phyloP scores from a whole-genome alignment of 148 eudicot species.

The Silene conica region DNA sequence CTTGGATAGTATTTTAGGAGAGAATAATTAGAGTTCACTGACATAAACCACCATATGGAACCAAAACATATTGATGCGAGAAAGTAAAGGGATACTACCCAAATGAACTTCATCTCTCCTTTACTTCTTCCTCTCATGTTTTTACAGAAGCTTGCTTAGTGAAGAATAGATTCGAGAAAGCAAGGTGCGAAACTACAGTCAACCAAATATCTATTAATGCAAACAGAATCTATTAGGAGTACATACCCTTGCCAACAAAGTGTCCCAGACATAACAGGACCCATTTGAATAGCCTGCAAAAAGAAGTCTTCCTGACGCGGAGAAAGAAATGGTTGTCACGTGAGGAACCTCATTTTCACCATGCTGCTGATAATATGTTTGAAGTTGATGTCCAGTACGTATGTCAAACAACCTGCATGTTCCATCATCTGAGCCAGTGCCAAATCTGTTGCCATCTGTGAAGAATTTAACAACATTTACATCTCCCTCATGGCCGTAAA shows the following conservation, averaged over 20 bases:
- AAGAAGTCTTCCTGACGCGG: slow-evolving; percentile 89
- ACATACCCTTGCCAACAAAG: slow-evolving; percentile 78
- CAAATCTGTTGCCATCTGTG: slow-evolving; percentile 97
- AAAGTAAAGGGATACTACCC: not conserved
- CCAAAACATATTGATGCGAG: not conserved
- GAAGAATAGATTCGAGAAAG: not conserved
- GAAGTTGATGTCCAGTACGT: slow-evolving; percentile 97
- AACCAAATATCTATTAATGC: not conserved
- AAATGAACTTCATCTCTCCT: not conserved
- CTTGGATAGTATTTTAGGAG: not conserved
- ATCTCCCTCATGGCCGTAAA: slow-evolving; percentile 93
- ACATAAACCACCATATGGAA: not conserved
- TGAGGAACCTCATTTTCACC: slow-evolving; percentile 56
- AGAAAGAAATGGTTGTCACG: slow-evolving; percentile 83
- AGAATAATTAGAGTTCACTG: not conserved
- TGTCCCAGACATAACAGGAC: slow-evolving; percentile 94
- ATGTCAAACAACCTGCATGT: slow-evolving; percentile 86
- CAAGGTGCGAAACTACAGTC: not conserved
- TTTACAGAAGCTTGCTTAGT: not conserved
- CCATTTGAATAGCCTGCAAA: slow-evolving; percentile 89
- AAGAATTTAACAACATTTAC: slow-evolving; percentile 92
- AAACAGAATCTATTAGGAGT: not conserved
- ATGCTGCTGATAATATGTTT: slow-evolving; percentile 63
- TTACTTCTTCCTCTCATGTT: not conserved
- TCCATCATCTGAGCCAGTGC: slow-evolving; percentile 96